phyloP scores from a whole-genome alignment of 148 eudicot genomes.

The Vaccinium corymbosum region DNA sequence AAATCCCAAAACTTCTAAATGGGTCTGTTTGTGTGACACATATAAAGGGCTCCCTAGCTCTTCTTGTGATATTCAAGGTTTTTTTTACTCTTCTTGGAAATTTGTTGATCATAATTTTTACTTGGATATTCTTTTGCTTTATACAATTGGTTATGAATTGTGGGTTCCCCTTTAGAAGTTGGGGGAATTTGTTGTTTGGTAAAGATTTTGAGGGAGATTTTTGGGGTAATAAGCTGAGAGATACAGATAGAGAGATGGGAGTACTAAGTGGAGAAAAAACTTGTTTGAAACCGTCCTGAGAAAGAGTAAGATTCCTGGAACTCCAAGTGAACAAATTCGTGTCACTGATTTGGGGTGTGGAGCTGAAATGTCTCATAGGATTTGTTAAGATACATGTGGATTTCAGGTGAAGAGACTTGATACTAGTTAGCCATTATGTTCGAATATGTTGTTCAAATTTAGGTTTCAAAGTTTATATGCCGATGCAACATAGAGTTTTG shows the following conservation, averaged over 20 bases:
- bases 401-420: too few relatives aligned
- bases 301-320: too few relatives aligned
- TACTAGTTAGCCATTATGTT: too few relatives aligned
- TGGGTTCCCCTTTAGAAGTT: background rate
- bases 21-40: too few relatives aligned
- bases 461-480: too few relatives aligned
- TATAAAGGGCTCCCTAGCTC: too few relatives aligned
- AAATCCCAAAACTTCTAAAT: too few relatives aligned
- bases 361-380: background rate
- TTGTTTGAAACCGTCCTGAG: background rate
- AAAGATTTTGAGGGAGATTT: background rate
- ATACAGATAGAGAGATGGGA: too few relatives aligned
- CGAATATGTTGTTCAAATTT: too few relatives aligned
- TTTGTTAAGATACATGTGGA: background rate
- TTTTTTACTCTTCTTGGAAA: background rate
- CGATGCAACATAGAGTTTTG: background rate
- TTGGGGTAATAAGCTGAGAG: too few relatives aligned
- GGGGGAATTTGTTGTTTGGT: background rate
- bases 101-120: too few relatives aligned
- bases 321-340: background rate
- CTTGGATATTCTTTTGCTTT: background rate
- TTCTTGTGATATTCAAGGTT: too few relatives aligned
- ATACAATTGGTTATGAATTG: slow-evolving; percentile 4
- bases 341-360: background rate
- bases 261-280: background rate